These are phyloP conservation scores for Boletus fagicola DNA, from an alignment of 768 basidiomycete genomes.

Conservation along the genomic window DNA sequence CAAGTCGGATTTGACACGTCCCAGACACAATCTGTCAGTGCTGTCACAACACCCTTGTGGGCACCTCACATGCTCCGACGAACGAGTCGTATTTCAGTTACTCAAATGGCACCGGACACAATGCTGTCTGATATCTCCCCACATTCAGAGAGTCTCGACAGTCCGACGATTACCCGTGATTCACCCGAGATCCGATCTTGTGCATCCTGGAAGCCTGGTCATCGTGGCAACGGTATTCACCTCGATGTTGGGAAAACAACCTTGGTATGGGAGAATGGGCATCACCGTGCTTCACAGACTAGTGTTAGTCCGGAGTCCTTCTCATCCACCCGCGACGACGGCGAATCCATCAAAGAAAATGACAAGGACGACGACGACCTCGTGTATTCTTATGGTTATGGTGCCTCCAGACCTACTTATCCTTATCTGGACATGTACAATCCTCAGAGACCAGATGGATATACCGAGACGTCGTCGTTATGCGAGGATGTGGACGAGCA, in stretches of 20 bases:
- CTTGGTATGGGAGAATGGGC: constrained; percentile 11
- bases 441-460: constrained; percentile 8
- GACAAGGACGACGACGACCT: constrained; percentile 1
- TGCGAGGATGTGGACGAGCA: constrained; percentile 5
- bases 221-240: constrained; percentile 18
- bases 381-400: constrained; percentile 30
- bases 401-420: constrained; percentile 24
- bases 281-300: constrained; percentile 6
- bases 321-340: constrained; percentile 4
- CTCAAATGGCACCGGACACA: constrained; percentile 5
- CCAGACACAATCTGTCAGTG: constrained; percentile 14
- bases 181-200: constrained; percentile 22
- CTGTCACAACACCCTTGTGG: constrained; percentile 3
- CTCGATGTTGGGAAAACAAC: constrained; percentile 7
- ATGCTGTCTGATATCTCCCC: constrained; percentile 1
- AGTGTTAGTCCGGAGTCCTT: constrained; percentile 2
- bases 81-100: constrained; percentile 16
- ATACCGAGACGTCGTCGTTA: constrained; percentile 2
- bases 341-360: constrained; percentile 16
- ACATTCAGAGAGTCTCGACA: constrained; percentile 3
- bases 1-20: constrained; percentile 6
- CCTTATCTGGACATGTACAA: constrained; percentile 35
- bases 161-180: constrained; percentile 9
- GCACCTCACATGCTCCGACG: constrained; percentile 26
- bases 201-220: constrained; percentile 9